Evolutionary conservation across 495 filamentous ascomycete species (phyloP), one percentile per base, ranked within the genome.

Genomic region (Evernia prunastri): DNA sequence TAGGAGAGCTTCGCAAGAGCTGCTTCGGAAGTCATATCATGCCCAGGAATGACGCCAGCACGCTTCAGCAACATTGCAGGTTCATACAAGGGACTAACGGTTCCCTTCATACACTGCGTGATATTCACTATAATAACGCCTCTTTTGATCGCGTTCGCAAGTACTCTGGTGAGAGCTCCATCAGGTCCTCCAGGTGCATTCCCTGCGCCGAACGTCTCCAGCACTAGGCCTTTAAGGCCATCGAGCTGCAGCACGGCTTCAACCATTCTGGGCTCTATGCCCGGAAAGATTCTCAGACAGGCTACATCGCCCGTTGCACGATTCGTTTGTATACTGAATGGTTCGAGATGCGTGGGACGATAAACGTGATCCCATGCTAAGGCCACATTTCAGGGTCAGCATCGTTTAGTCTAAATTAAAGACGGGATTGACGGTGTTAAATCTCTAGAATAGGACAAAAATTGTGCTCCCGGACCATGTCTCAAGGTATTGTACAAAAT

Each of bases 191-290:
- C 86, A 3, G 94, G 94, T 0, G 93, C 90, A 73, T 97, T 98
- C 37, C 94, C 94, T 66, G 92, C 89, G 37, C 94, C 94, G 74
- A 97, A 98, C 0, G 94, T 97, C 79, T 97, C 92, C 33, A 98
- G 79, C 25, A 98, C 86, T 49, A 98, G 75, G 0, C 94, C 94
- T 58, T 87, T 84, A 15, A 98, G 78, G 15, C 86, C 86, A 7
- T 90, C 84, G n/a, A 94, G 74, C 37, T 81, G 80, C 61, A 97
- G 78, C 25, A 98, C 91, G 9, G 87, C 89, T 72, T 96, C 90
- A 18, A 98, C 84, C 91, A 98, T 96, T 68, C 93, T 87, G 6
- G 94, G 91, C 73, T 89, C 88, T 76, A 98, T 96, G 27, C 94
- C 94, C 0, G 94, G 94, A 73, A 97, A 98, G 68, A 98, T 91